phyloP scores from a whole-genome alignment of 148 eudicot genomes.

The Rhododendron henanense region DNA sequence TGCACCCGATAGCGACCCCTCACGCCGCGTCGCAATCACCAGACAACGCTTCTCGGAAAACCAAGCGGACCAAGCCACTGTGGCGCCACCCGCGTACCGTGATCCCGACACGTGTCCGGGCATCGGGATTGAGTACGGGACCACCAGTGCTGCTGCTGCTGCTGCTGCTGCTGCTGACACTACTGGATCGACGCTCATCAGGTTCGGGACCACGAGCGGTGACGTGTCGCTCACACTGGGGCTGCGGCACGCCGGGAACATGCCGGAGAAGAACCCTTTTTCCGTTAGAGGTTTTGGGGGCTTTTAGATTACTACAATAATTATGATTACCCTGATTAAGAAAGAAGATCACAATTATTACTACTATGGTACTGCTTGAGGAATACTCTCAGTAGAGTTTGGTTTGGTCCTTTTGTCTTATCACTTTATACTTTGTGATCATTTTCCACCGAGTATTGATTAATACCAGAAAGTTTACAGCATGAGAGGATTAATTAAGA shows the following conservation, averaged over 20 bases:
- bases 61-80: constrained; percentile 19
- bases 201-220: constrained; percentile 48
- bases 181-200: constrained; percentile 43
- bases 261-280: constrained; percentile 47
- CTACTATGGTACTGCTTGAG: neutral
- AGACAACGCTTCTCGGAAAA: constrained; percentile 25
- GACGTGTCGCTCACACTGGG: constrained; percentile 87
- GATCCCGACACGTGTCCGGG: constrained; percentile 16
- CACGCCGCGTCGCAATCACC: constrained; percentile 32
- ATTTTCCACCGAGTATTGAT: neutral
- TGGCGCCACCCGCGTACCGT: neutral
- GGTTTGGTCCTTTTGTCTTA: neutral
- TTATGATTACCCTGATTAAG: no score
- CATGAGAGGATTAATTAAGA: neutral
- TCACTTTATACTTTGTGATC: neutral
- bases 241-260: constrained; percentile 72
- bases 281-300: constrained; percentile 47
- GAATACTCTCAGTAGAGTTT: neutral
- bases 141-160: neutral
- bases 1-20: constrained; percentile 42
- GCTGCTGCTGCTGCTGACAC: neutral
- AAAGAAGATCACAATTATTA: neutral
- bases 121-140: constrained; percentile 12
- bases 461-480: neutral
- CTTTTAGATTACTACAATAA: constrained; percentile 12